Percentiles rank a stretch among this genome's conserved stretches.
phyloP scores from a whole-genome alignment of 2,329 filamentous ascomycete genomes.

The Sclerotinia glacialis region DNA sequence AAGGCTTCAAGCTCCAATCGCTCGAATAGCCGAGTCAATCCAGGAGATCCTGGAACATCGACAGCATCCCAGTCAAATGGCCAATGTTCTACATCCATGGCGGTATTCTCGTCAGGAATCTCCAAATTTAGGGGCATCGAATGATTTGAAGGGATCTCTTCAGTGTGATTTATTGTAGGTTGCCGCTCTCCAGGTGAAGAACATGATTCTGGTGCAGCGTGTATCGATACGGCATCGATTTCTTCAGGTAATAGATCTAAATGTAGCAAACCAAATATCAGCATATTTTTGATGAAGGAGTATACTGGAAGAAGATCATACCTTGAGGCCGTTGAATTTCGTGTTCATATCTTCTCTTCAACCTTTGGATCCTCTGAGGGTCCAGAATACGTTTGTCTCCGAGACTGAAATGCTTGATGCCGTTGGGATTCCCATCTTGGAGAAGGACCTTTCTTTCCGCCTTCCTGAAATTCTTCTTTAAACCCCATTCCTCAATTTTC shows the following conservation, averaged over 20 bases:
- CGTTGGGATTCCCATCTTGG: neutral
- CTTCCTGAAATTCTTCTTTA: constrained; percentile 16
- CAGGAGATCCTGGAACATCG: constrained; percentile 3
- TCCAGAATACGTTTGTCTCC: neutral
- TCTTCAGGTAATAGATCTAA: neutral
- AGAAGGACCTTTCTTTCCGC: neutral
- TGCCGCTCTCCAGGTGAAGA: neutral
- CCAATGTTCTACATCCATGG: neutral
- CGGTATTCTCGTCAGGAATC: neutral
- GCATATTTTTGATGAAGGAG: neutral
- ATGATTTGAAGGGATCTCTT: neutral
- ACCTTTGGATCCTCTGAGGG: neutral
- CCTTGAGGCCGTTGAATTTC: neutral
- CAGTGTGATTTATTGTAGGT: neutral
- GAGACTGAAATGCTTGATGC: neutral
- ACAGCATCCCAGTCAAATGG: neutral
- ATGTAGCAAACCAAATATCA: neutral
- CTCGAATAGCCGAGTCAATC: neutral
- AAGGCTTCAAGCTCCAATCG: constrained; percentile 4
- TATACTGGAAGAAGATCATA: neutral
- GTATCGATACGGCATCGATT: neutral
- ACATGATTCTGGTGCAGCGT: neutral
- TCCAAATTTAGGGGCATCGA: no score
- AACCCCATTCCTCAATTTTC: constrained; percentile 10
- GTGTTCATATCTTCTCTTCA: constrained; percentile 5